Conservation (phyloP, 176 grass and related monocot genomes). For the Coix lacrymajobi region DNA sequence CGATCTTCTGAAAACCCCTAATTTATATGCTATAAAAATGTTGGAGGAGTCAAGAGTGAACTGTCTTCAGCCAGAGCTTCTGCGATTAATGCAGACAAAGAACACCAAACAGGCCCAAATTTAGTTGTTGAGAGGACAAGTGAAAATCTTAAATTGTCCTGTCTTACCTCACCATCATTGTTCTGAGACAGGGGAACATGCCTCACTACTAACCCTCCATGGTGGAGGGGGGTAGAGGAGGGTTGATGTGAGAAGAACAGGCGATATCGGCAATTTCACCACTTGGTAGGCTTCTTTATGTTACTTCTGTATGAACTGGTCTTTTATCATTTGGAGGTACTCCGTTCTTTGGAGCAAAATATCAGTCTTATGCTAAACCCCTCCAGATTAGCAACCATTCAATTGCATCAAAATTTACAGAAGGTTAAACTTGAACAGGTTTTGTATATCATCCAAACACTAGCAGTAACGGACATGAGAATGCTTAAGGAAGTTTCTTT, state of each 20-base stretch:
- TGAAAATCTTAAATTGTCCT: slow-evolving; percentile 31
- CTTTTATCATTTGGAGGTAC: slow-evolving; percentile 40
- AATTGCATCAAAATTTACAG: not conserved
- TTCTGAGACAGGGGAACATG: slow-evolving; percentile 75
- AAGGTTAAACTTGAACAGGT: not conserved
- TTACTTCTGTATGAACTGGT: slow-evolving; percentile 36
- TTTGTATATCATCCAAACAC: not conserved
- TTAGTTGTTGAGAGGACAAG: slow-evolving; percentile 4
- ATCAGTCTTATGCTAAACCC: not conserved
- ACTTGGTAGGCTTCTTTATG: slow-evolving; percentile 68
- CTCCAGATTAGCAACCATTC: slow-evolving; percentile 1
- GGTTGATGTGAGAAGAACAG: slow-evolving; percentile 75
- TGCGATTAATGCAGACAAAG: not conserved
- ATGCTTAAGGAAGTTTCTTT: not conserved
- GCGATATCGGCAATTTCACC: slow-evolving; percentile 55
- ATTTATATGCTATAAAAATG: not conserved
- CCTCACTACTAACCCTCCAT: slow-evolving; percentile 68
- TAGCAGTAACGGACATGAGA: not conserved
- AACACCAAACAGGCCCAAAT: not conserved
- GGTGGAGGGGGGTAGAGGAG: slow-evolving; percentile 58
- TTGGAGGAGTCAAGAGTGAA: not conserved
- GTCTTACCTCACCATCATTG: slow-evolving; percentile 64
- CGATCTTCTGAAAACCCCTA: not conserved
- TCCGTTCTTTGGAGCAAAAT: not conserved
- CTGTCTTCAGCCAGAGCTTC: not conserved